Evolutionary conservation across 1,284 basidiomycete species (phyloP), one percentile per base, ranked within the genome.

Genomic region (Marasmius fiardii): DNA sequence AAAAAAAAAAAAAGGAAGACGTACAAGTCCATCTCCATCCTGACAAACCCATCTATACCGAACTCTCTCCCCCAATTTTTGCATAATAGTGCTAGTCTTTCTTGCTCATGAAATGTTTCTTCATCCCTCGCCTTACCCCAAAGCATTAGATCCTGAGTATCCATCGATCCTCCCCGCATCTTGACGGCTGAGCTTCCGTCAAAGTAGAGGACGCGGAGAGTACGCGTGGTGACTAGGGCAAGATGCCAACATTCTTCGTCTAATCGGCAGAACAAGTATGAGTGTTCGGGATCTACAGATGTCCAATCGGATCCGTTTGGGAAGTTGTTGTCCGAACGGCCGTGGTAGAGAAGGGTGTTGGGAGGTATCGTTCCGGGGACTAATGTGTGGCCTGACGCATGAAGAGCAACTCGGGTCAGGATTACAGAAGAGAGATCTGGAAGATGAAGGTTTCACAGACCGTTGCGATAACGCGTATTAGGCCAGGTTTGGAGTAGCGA

Each of bases 1-100:
- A 2, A 18, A 16, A 5, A 50, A 10, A 11, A 21, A 14, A 16
- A 3, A n/a, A 41, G 31, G 18, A 33, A 39, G 16, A 63, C 76
- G 62, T 58, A 80, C 78, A 80, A 80, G 58, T 73, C 67, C 68
- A 76, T 72, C 64, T 77, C 74, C 78, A 80, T 79, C 60, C 77
- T 75, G 43, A 74, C 67, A 35, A 73, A 75, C 0, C 69, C 74
- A 61, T 74, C 75, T 5, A 78, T 55, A 18, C 64, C 61, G 34
- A 66, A 65, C 24, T 33, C 47, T 31, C 49, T 52, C 41, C 68
- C 64, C 0, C 71, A 73, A 73, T 73, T 77, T 6, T 60, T 26
- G 57, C 71, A 76, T 33, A 77, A 61, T 31, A 68, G 67, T 10
- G 55, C 26, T 21, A 73, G 70, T 24, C 71, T 62, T n/a, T 61